Evolutionary conservation across 2,329 filamentous ascomycete genomes (phyloP).

Genomic region (Cladosporium oxysporum): DNA sequence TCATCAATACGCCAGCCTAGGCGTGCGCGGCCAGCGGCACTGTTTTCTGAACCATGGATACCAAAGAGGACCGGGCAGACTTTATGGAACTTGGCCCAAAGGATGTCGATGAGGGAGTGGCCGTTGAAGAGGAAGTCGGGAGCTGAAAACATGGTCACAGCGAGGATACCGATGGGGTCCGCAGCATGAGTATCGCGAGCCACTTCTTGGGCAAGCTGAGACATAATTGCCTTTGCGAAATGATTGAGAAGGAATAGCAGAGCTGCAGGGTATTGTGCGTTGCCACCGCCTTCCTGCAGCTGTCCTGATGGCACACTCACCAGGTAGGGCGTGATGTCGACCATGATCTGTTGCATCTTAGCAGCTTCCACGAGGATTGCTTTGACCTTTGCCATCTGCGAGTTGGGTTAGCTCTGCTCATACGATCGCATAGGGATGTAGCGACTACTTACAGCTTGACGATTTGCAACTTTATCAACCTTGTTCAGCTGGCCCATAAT

Average conservation of each 20-base stretch:
- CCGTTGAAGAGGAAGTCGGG: conserved; percentile 61
- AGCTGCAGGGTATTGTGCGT: conserved; percentile 45
- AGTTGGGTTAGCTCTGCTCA: conserved; percentile 21
- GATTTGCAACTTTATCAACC: conserved; percentile 62
- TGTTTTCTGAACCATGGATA: conserved; percentile 73
- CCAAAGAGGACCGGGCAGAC: conserved; percentile 86
- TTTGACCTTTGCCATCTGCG: conserved; percentile 53
- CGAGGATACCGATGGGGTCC: conserved; percentile 76
- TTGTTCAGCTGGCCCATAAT: conserved; percentile 72
- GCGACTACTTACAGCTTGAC: conserved; percentile 50
- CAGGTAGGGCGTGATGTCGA: conserved; percentile 38
- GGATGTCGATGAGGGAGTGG: conserved; percentile 75
- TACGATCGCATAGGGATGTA: neutral
- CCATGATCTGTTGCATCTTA: conserved; percentile 21
- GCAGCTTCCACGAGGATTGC: conserved; percentile 50
- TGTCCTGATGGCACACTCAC: conserved; percentile 41
- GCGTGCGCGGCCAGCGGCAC: conserved; percentile 63
- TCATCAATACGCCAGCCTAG: conserved; percentile 69
- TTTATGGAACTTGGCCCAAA: conserved; percentile 82
- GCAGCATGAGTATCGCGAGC: conserved; percentile 51
- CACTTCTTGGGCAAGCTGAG: conserved; percentile 54
- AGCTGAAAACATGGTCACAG: conserved; percentile 72
- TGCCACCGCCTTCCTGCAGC: conserved; percentile 7
- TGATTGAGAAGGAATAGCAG: conserved; percentile 75
- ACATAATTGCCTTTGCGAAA: conserved; percentile 71